Conservation (phyloP, 345 rosid species). For the Linum lewisii region DNA sequence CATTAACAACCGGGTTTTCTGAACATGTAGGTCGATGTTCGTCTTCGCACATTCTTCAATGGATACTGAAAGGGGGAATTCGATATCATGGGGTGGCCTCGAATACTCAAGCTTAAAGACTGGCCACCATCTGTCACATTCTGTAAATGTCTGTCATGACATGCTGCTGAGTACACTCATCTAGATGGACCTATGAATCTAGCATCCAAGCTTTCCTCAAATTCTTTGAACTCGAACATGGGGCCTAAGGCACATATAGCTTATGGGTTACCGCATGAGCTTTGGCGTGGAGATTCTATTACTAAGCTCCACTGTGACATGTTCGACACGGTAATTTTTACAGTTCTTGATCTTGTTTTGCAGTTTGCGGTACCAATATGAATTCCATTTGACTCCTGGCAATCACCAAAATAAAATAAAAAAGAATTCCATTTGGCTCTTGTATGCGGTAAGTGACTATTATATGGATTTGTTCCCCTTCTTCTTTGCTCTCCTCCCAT, state of each 20-base stretch:
- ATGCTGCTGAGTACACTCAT: conserved; percentile 7
- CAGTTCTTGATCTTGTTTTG: too few relatives aligned
- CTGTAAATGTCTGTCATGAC: conserved; percentile 4
- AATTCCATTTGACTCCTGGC: too few relatives aligned
- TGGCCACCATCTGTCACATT: conserved; percentile 9
- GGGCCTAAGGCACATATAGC: conserved; percentile 11
- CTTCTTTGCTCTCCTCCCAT: too few relatives aligned
- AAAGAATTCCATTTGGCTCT: too few relatives aligned
- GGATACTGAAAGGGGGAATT: conserved; percentile 6
- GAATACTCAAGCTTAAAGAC: conserved; percentile 9
- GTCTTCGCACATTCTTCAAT: conserved; percentile 3
- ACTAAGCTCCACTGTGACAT: conserved; percentile 3
- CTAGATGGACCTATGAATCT: conserved; percentile 4
- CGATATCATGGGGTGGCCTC: neutral
- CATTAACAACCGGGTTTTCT: too few relatives aligned
- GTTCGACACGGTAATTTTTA: neutral
- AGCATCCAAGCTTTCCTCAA: neutral
- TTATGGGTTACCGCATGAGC: conserved; percentile 11
- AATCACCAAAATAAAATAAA: too few relatives aligned
- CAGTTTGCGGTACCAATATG: too few relatives aligned
- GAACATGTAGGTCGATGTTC: conserved; percentile 7
- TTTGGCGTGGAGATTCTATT: conserved; percentile 12
- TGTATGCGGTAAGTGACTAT: too few relatives aligned
- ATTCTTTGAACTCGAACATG: conserved; percentile 1
- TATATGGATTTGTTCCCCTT: too few relatives aligned